Conservation (phyloP, 768 basidiomycete species). For the Tephrocybe rancida region DNA sequence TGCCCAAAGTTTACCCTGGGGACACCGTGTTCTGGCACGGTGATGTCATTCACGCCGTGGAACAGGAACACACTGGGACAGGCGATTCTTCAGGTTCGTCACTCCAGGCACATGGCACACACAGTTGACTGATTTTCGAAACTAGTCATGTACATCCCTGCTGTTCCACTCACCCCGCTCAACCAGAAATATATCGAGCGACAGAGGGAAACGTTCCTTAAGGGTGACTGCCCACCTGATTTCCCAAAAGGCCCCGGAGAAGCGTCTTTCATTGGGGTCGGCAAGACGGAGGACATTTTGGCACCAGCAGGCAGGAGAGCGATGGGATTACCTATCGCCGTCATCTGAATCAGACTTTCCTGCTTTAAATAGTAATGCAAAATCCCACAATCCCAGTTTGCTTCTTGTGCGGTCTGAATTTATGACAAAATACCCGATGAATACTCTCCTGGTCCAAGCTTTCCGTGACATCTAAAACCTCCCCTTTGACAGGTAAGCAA, state of each 20-base stretch:
- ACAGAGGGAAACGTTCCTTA: constrained; percentile 65
- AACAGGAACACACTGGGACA: constrained; percentile 52
- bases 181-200: constrained; percentile 62
- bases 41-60: constrained; percentile 53
- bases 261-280: constrained; percentile 37
- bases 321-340: constrained; percentile 38
- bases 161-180: constrained; percentile 64
- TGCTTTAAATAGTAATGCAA: no score
- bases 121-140: not conserved
- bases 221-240: constrained; percentile 69
- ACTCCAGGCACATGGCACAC: not conserved
- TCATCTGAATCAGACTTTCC: not conserved
- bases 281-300: constrained; percentile 34
- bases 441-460: no score
- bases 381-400: no score
- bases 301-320: constrained; percentile 37
- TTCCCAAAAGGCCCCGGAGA: constrained; percentile 53
- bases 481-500: no score
- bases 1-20: constrained; percentile 73
- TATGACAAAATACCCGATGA: no score
- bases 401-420: no score
- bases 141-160: constrained; percentile 78
- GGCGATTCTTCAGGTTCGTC: constrained; percentile 56
- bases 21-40: constrained; percentile 84
- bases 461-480: no score